These are phyloP conservation scores for Cicer chorassanicum DNA, from an alignment of 306 rosid genomes.

Conservation along the genomic window DNA sequence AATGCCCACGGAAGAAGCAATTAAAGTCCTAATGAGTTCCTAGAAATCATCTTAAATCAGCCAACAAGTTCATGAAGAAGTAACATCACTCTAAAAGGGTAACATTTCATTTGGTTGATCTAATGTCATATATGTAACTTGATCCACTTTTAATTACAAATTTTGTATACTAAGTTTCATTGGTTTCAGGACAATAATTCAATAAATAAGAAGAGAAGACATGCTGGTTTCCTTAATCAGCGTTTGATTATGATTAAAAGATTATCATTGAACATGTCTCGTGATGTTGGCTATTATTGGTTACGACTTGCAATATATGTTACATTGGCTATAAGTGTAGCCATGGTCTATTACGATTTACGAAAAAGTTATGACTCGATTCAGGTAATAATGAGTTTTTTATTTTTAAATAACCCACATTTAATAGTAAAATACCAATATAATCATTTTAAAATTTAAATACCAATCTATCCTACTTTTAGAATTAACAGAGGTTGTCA, in stretches of 20 bases:
- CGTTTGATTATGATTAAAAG: conserved; percentile 52
- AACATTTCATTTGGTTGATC: background rate
- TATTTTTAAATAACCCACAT: no score
- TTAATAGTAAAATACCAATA: no score
- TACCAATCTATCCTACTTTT: no score
- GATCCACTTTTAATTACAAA: background rate
- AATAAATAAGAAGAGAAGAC: conserved; percentile 46
- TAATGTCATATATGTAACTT: background rate
- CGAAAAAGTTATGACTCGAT: background rate
- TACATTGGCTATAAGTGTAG: background rate
- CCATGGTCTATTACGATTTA: background rate
- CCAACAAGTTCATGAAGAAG: background rate
- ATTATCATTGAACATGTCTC: conserved; percentile 57
- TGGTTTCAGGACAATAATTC: conserved; percentile 33
- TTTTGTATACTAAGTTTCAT: background rate
- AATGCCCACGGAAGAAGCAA: conserved; percentile 37
- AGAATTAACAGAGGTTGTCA: no score
- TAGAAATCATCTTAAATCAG: background rate
- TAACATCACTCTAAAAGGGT: conserved; percentile 4
- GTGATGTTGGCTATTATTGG: conserved; percentile 65
- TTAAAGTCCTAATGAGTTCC: background rate
- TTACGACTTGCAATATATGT: conserved; percentile 45
- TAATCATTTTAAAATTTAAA: no score
- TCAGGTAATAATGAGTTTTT: background rate
- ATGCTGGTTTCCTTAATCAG: conserved; percentile 54